These are phyloP conservation scores for Monosporascus sp. DNA, from an alignment of 2,329 filamentous ascomycete genomes.

Conservation along the genomic window DNA sequence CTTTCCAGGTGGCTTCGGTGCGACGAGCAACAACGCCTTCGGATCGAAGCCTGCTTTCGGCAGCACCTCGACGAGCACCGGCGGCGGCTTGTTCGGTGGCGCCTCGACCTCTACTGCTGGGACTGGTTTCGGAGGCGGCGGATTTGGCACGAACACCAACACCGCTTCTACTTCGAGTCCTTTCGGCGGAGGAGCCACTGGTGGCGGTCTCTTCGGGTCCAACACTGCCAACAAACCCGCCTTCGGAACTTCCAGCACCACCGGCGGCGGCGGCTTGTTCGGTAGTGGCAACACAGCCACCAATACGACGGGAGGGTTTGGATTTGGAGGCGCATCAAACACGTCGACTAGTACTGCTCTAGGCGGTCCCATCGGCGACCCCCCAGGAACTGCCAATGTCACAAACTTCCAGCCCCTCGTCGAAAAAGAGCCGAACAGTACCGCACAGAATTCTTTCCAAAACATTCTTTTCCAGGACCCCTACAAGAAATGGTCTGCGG, in stretches of 20 bases:
- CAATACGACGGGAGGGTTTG: slow-evolving; percentile 15
- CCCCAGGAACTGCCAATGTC: slow-evolving; percentile 61
- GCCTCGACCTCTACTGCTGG: slow-evolving; percentile 22
- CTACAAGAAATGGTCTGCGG: slow-evolving; percentile 88
- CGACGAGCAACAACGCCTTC: slow-evolving; percentile 24
- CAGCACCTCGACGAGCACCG: slow-evolving; percentile 25
- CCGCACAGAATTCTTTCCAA: slow-evolving; percentile 62
- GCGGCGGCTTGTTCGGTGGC: slow-evolving; percentile 50
- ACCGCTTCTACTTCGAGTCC: slow-evolving; percentile 33
- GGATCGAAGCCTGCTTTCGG: slow-evolving; percentile 25
- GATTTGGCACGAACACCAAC: slow-evolving; percentile 34
- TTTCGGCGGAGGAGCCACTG: slow-evolving; percentile 28
- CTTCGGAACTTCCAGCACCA: slow-evolving; percentile 42
- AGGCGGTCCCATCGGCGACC: slow-evolving; percentile 49
- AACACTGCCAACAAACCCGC: slow-evolving; percentile 38
- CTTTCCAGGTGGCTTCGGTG: slow-evolving; percentile 30
- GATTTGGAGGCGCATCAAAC: slow-evolving; percentile 37
- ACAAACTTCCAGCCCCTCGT: slow-evolving; percentile 63
- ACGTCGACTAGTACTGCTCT: slow-evolving; percentile 41
- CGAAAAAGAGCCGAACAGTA: slow-evolving; percentile 64
- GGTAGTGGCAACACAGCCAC: slow-evolving; percentile 32
- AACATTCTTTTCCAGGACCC: slow-evolving; percentile 74
- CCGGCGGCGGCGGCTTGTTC: slow-evolving; percentile 42
- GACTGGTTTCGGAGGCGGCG: slow-evolving; percentile 26
- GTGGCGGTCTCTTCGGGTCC: slow-evolving; percentile 23